These are phyloP conservation scores for Cryphonectria nitschkei DNA, from an alignment of 2,329 filamentous ascomycete genomes.

Conservation along the genomic window DNA sequence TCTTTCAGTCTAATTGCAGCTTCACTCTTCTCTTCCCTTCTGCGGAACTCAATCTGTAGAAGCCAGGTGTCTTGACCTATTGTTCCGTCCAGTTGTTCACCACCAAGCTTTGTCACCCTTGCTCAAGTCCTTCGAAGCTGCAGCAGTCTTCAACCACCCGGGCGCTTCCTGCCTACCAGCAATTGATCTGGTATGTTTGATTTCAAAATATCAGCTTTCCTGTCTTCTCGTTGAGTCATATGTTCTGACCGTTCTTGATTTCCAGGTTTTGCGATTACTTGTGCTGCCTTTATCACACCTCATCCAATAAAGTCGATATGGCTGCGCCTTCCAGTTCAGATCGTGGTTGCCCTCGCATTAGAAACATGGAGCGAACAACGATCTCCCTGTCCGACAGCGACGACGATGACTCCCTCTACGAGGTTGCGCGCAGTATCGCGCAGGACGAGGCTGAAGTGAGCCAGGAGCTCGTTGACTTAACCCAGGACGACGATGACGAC, in stretches of 20 bases:
- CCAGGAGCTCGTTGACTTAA: slow-evolving; percentile 12
- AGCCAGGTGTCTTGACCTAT: not conserved
- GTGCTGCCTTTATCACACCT: not conserved
- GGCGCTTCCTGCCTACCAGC: not conserved
- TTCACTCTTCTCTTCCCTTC: not conserved
- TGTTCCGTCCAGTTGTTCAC: not conserved
- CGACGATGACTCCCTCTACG: not conserved
- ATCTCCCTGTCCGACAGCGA: not conserved
- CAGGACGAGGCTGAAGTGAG: not conserved
- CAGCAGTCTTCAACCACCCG: not conserved
- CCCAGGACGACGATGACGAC: not conserved
- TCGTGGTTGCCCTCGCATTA: not conserved
- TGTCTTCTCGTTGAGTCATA: not conserved
- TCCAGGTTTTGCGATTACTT: not conserved
- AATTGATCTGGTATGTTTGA: not conserved
- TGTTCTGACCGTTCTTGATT: not conserved
- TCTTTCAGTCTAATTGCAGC: not conserved
- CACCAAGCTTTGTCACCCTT: not conserved
- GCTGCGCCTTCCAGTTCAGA: not conserved
- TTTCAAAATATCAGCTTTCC: not conserved
- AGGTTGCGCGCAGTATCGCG: not conserved
- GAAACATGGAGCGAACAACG: not conserved
- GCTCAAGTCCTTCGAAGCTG: not conserved
- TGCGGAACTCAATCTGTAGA: not conserved
- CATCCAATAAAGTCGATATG: not conserved